Base-by-base conservation (phyloP, 2,329 filamentous ascomycete species). In the Arthrinium phaeospermum region DNA sequence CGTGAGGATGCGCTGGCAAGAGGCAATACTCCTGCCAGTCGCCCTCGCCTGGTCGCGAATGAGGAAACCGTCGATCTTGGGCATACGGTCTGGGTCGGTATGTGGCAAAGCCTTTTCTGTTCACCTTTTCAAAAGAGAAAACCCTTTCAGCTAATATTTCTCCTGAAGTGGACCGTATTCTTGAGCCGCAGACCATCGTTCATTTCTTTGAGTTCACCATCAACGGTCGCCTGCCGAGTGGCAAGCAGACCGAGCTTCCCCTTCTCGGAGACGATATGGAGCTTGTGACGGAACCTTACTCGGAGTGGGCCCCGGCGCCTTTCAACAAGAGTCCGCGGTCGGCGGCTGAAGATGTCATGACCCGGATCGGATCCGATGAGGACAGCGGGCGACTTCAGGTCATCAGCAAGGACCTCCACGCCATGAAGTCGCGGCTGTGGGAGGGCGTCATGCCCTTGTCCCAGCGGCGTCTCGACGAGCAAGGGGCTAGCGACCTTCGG, bases 231-330 rank as follows among this genome's bases (percentile, higher is more conserved):
- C 53, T 61, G 30, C 53, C 53, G 27, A 37, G 16, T 19, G 53
- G 53, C 53, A 37, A 61, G 53, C 30, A 22, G 6, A 37, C 53
- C 1, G 53, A 61, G 16, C 53, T 61, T 10, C 30, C 53, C 30
- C 30, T 61, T 37, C 30, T 61, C 16, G 53, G 53, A 22, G 53
- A 61, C 16, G 53, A 61, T 30, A 22, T 61, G 6, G 27, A 22
- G 53, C 53, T 61, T 34, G 27, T 68, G 16, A 68, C 64, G 37
- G 37, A 68, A 22, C 64, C 64, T 46, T 68, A 44, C 64, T 27
- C 37, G 12, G 64, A 68, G 44, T 68, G 64, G 64, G 64, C 64
- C 37, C 64, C 64, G 14, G 64, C 64, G 13, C 37, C 64, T 24
- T 68, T 46, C n/a, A 27, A 46, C 44, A 24, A 45, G 64, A n/a